Evolutionary conservation across 805 yeast genomes (phyloP).

Genomic region (Priceomyces melissophilus): DNA sequence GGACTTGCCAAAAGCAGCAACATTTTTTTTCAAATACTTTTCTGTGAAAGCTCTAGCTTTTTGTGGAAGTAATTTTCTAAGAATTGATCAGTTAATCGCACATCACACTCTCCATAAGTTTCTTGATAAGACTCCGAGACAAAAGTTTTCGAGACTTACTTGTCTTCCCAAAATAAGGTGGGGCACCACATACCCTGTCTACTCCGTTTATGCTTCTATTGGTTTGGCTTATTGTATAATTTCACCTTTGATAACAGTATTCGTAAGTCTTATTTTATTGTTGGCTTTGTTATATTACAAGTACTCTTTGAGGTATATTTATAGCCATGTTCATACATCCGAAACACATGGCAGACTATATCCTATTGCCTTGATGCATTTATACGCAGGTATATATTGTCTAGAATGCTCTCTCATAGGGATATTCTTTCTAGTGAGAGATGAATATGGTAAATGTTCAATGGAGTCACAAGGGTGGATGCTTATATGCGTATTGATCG

Average conservation of each 20-base stretch:
- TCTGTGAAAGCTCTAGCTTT: constrained; percentile 72
- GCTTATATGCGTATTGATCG: constrained; percentile 48
- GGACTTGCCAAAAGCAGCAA: constrained; percentile 82
- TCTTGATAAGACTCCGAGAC: constrained; percentile 60
- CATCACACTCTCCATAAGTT: constrained; percentile 32
- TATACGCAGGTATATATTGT: constrained; percentile 79
- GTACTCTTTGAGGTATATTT: constrained; percentile 60
- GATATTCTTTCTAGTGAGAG: constrained; percentile 59
- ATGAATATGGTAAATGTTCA: constrained; percentile 41
- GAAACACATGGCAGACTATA: constrained; percentile 71
- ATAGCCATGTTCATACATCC: constrained; percentile 46
- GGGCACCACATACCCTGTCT: constrained; percentile 78
- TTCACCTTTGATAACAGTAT: constrained; percentile 71
- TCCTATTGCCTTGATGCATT: constrained; percentile 70
- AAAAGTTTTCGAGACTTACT: constrained; percentile 43
- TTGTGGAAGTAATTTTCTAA: constrained; percentile 68
- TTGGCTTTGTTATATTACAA: constrained; percentile 62
- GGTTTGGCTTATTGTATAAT: constrained; percentile 76
- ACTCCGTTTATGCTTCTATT: constrained; percentile 73
- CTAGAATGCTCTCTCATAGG: constrained; percentile 78
- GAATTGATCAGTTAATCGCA: constrained; percentile 49
- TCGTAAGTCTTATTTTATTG: constrained; percentile 54
- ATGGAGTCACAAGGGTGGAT: constrained; percentile 48
- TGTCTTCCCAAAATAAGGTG: constrained; percentile 51
- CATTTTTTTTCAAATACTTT: constrained; percentile 77